phyloP scores from a whole-genome alignment of 2,329 filamentous ascomycete genomes.

The Penicillium sclerotiorum region DNA sequence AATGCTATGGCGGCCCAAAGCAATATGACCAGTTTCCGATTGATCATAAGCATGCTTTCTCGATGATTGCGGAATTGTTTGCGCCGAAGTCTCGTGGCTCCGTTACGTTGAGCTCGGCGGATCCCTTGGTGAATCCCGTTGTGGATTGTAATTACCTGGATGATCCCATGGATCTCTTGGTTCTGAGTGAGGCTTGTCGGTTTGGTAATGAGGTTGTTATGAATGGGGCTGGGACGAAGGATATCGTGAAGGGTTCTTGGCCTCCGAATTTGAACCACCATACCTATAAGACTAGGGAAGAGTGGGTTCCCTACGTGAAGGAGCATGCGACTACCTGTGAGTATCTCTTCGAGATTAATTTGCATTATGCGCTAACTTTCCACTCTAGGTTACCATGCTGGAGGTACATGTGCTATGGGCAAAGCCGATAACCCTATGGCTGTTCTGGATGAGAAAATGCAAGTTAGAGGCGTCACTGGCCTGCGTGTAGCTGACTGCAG shows the following conservation, averaged over 20 bases:
- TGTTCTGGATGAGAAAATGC: slow-evolving; percentile 58
- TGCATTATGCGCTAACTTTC: too few species aligned
- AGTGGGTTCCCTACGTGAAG: slow-evolving; percentile 62
- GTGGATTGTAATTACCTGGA: slow-evolving; percentile 62
- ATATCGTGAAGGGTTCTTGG: slow-evolving; percentile 64
- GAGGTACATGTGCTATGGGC: slow-evolving; percentile 61
- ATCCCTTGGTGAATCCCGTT: slow-evolving; percentile 56
- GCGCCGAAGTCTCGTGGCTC: slow-evolving; percentile 59
- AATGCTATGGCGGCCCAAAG: slow-evolving; percentile 64
- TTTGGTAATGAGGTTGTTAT: slow-evolving; percentile 64
- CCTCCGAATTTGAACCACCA: slow-evolving; percentile 57
- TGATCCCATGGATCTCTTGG: slow-evolving; percentile 61
- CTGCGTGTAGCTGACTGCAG: slow-evolving; percentile 59
- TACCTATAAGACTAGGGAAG: slow-evolving; percentile 54
- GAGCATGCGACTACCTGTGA: slow-evolving; percentile 64
- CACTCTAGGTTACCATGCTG: slow-evolving; percentile 62
- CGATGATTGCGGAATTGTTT: slow-evolving; percentile 62
- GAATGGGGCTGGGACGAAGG: slow-evolving; percentile 59
- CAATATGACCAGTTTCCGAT: slow-evolving; percentile 58
- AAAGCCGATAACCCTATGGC: slow-evolving; percentile 50
- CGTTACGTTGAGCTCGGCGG: slow-evolving; percentile 54
- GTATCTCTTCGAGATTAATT: too few species aligned
- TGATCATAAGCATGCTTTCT: slow-evolving; percentile 59
- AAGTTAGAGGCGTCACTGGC: slow-evolving; percentile 55
- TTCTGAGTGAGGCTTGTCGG: slow-evolving; percentile 61